phyloP scores from a whole-genome alignment of 2,329 filamentous ascomycete genomes.

The Nemania serpens region DNA sequence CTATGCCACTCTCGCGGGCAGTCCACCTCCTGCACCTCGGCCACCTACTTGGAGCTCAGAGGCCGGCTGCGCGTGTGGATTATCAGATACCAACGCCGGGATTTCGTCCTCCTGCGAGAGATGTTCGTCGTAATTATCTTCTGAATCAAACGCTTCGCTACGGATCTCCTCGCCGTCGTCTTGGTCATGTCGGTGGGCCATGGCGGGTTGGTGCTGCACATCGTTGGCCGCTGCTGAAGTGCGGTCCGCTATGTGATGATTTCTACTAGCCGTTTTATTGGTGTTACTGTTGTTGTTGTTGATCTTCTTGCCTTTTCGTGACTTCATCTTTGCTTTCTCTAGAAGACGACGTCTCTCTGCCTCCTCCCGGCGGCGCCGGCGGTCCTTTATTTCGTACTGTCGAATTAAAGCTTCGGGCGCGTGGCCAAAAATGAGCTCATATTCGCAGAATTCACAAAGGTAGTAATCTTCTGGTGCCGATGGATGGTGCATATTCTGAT shows the following conservation, averaged over 20 bases:
- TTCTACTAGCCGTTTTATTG: constrained; percentile 71
- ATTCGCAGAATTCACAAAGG: constrained; percentile 99
- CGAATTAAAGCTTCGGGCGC: constrained; percentile 84
- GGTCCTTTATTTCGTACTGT: constrained; percentile 93
- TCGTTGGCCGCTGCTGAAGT: constrained; percentile 29
- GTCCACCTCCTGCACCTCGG: constrained; percentile 14
- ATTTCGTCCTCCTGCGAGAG: constrained; percentile 17
- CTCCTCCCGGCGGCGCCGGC: constrained; percentile 78
- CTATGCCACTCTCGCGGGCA: constrained; percentile 11
- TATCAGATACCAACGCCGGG: constrained; percentile 1
- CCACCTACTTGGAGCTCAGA: neutral
- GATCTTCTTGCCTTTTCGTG: constrained; percentile 84
- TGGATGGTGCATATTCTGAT: constrained; percentile 75
- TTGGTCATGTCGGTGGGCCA: constrained; percentile 34
- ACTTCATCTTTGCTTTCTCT: constrained; percentile 94
- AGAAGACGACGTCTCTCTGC: constrained; percentile 84
- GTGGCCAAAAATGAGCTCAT: constrained; percentile 91
- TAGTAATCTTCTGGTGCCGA: constrained; percentile 75
- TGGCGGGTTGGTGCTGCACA: constrained; percentile 30
- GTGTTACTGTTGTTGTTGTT: constrained; percentile 72
- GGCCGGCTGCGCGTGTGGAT: neutral
- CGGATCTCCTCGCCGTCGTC: constrained; percentile 38
- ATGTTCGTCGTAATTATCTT: constrained; percentile 47
- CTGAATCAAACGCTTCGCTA: constrained; percentile 46
- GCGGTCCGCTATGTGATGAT: constrained; percentile 39